Base-by-base conservation (phyloP, 768 basidiomycete species). In the Lactarius trivialis region DNA sequence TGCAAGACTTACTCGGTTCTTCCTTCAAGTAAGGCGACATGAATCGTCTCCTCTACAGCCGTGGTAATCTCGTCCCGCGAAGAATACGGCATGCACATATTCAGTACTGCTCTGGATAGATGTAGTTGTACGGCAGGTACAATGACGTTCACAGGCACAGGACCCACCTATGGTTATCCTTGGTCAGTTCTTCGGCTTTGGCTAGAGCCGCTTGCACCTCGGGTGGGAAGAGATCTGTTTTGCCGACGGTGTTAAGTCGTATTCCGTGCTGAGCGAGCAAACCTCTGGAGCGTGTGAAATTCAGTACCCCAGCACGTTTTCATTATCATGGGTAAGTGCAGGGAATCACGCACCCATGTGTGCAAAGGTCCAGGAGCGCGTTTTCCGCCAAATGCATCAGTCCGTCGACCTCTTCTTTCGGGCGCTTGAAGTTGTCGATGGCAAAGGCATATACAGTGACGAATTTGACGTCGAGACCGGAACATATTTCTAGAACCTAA, bases 401-500 rank as follows among this genome's bases (percentile, higher is more conserved):
- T 2, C 85, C 84, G 28, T 88, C 84, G 1, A 99, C 93, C 72
- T 99, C 97, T 4, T 87, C 86, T 58, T 82, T 77, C 0, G 88
- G 81, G 24, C 97, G 82, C 64, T 91, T 91, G 76, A 98, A 98
- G 75, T 98, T 99, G 69, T 98, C 96, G 63, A 98, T 93, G 1
- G 94, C 84, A 74, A 99, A 99, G n/a, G 93, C 93, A 69, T 96
- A 99, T n/a, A 88, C 91, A 2, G 92, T 87, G 28, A 98, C 93
- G 63, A 89, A 93, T 62, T 77, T 80, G 53, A 99, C 80, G 14
- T 84, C 76, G n/a, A 99, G 80, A 1, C 81, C 77, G 24, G 96
- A 76, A 68, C 95, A 95, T 32, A 94, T 79, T 72, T 94, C 91
- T 19, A 98, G 76, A 59, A 92, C 80, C 95, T 98, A 65, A 33